A percentile compares a stretch with the other conserved stretches of the same genome.
These are phyloP conservation scores for Xylaria palmicola DNA, from an alignment of 495 filamentous ascomycete species.

Conservation along the genomic window DNA sequence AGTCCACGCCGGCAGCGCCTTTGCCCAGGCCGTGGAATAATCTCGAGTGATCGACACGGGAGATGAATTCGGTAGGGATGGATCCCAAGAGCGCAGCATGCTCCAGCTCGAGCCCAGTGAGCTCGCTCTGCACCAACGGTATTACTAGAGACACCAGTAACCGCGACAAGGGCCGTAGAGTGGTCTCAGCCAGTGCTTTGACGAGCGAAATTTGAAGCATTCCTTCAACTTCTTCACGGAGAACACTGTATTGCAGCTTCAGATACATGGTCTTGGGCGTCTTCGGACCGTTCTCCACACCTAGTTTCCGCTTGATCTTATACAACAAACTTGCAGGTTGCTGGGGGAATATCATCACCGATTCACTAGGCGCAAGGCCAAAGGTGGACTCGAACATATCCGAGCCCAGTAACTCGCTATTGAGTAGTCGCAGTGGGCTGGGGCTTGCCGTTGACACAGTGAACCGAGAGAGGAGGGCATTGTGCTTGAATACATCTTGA, in stretches of 20 bases:
- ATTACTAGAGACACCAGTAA: constrained; percentile 51
- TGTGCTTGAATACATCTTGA: constrained; percentile 88
- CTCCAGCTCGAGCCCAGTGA: constrained; percentile 62
- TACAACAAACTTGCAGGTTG: constrained; percentile 83
- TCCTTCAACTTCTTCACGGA: constrained; percentile 67
- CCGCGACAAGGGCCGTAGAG: constrained; percentile 45
- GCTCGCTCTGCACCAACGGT: constrained; percentile 46
- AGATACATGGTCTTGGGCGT: constrained; percentile 60
- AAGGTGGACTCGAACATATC: constrained; percentile 64
- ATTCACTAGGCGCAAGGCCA: constrained; percentile 51
- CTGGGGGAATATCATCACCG: constrained; percentile 70
- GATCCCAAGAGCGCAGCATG: constrained; percentile 52
- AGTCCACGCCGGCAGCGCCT: constrained; percentile 23
- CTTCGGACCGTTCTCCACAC: constrained; percentile 33
- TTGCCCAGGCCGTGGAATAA: constrained; percentile 45
- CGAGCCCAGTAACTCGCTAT: constrained; percentile 68
- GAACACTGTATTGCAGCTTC: constrained; percentile 71
- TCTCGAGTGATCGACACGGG: constrained; percentile 38
- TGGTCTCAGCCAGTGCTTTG: constrained; percentile 38
- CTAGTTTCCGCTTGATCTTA: constrained; percentile 60
- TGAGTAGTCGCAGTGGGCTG: constrained; percentile 71
- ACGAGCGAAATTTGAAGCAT: constrained; percentile 41
- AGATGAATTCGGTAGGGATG: constrained; percentile 41
- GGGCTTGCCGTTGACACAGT: constrained; percentile 75
- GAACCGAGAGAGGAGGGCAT: constrained; percentile 81